Conservation (phyloP, 2,329 filamentous ascomycete genomes). For the Ceratocystis colombiana region DNA sequence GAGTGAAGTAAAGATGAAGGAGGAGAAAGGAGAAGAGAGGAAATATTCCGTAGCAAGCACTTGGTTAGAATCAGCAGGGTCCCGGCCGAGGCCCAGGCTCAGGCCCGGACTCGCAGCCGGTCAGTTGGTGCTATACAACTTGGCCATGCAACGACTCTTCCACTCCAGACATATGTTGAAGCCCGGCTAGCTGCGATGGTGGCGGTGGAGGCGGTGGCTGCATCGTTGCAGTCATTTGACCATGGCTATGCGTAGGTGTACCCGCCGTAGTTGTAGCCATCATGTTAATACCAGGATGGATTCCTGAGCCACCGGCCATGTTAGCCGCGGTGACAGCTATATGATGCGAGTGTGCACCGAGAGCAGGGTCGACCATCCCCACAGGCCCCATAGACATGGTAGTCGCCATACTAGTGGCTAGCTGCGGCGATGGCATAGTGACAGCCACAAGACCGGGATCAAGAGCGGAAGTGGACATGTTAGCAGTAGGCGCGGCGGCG, state of each 20-base stretch:
- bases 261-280: conserved; percentile 11
- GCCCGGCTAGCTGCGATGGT: conserved; percentile 6
- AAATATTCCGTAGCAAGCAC: too few species aligned
- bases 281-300: conserved; percentile 22
- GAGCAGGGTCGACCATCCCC: conserved; percentile 21
- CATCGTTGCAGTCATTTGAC: conserved; percentile 15
- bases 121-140: conserved; percentile 21
- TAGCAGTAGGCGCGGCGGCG: conserved; percentile 21
- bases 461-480: conserved; percentile 22
- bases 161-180: conserved; percentile 21
- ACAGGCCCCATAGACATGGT: conserved; percentile 20
- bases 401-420: conserved; percentile 23
- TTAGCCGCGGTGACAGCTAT: conserved; percentile 11
- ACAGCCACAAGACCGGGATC: conserved; percentile 23
- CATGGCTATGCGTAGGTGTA: too few species aligned
- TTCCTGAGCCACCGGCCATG: conserved; percentile 13
- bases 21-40: neutral
- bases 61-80: too few species aligned
- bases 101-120: neutral
- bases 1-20: neutral
- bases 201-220: conserved; percentile 4
- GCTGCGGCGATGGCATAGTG: conserved; percentile 22
- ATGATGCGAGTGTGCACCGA: conserved; percentile 17
- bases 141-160: conserved; percentile 23
- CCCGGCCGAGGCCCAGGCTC: too few species aligned